Evolutionary conservation across 2,329 filamentous ascomycete species (phyloP).

Genomic region (Uncinocarpus reesii): DNA sequence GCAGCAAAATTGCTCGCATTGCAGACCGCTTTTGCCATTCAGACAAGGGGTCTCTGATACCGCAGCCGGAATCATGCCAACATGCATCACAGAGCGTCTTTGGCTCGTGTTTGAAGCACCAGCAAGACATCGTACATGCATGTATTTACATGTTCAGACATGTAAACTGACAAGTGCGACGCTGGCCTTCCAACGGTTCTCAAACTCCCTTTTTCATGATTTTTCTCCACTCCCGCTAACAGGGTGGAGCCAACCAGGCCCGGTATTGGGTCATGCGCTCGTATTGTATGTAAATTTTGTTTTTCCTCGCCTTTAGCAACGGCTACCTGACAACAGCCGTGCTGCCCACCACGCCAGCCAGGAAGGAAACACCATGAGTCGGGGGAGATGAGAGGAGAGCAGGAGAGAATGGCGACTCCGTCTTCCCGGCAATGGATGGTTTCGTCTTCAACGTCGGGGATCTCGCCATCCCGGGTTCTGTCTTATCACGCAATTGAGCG

Average conservation of each 20-base stretch:
- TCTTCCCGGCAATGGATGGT: too few relatives aligned
- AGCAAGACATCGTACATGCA: background rate
- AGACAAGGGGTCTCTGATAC: too few relatives aligned
- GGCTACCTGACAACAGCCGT: too few relatives aligned
- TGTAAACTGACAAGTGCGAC: conserved; percentile 4
- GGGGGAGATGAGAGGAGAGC: too few relatives aligned
- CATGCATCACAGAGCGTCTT: background rate
- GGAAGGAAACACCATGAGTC: too few relatives aligned
- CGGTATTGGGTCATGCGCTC: conserved; percentile 8
- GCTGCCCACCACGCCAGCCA: too few relatives aligned
- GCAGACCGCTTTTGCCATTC: background rate
- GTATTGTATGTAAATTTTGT: conserved; percentile 2
- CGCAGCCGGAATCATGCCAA: too few relatives aligned
- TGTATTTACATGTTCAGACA: conserved; percentile 5
- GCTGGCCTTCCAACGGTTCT: background rate
- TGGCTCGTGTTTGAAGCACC: background rate
- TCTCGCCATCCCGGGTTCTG: background rate
- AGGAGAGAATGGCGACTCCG: background rate
- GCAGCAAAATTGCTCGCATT: background rate
- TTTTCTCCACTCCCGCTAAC: conserved; percentile 2
- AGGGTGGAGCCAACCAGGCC: background rate
- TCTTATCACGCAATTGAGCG: conserved; percentile 7
- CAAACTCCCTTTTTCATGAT: background rate
- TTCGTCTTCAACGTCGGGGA: background rate
- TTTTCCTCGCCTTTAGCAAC: background rate